Base-by-base conservation (phyloP, 768 basidiomycete species). In the Lactarius akahatsu region DNA sequence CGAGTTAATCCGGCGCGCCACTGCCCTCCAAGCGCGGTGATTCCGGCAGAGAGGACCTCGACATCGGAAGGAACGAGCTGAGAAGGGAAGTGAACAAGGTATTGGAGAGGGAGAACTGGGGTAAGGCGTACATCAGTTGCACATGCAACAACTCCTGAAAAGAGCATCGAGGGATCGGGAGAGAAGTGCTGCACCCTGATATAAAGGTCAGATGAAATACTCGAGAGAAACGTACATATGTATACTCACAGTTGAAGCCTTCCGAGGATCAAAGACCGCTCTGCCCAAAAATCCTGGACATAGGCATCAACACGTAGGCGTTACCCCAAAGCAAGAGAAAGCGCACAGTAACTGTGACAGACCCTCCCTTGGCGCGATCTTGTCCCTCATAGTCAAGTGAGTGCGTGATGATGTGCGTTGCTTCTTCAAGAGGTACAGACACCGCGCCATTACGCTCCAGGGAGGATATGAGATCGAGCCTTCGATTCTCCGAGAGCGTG, bases 101-200 rank as follows among this genome's bases (percentile, higher is more conserved):
- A 18, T 15, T 36, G n/a, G 20, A 40, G 20, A 45, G 20, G 23
- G 61, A n/a, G n/a, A 10, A 11, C 13, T 10, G 13, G 28, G 23
- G 55, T 23, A 34, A n/a, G 32, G 73, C 81, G 63, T 66, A 91
- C 88, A 66, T 89, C 88, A 16, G 85, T 81, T 3, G 87, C 85
- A 71, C 88, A 88, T 0, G 87, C 90, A 11, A 90, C 83, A 23
- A 95, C 80, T 1, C 91, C 91, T 8, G 93, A 95, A 77, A 96
- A 96, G 57, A 94, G 81, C 80, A 86, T 85, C 0, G 81, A 74
- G 0, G 91, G 90, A 74, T 94, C 87, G 2, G 91, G 80, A 2
- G 93, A 95, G 77, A 87, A 95, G 73, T 80, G 85, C 30, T 82
- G 70, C 3, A 47, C 57, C 16, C 68, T 69, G 9, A 10, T 28